Evolutionary conservation across 176 grass and related monocot species (phyloP), one percentile per base, ranked within the genome.

Genomic region (Eragrostis nindensis): DNA sequence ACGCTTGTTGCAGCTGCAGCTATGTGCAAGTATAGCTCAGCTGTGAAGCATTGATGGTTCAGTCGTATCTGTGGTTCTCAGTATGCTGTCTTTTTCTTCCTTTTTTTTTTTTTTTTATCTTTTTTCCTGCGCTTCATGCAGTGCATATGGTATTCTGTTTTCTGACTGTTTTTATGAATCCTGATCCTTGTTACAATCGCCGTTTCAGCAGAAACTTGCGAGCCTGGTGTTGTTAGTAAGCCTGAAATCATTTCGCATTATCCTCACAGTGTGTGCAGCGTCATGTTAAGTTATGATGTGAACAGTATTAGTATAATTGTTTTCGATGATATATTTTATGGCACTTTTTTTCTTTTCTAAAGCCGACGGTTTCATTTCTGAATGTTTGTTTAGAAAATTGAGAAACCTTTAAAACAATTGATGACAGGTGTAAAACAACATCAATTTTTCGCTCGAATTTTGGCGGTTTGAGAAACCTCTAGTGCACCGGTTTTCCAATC

Each of bases 41-140:
- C 27, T 82, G 66, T 78, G 66, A 70, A 25, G 25, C 55, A 82
- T 87, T 62, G 27, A 77, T 82, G 59, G 78, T 68, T 81, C 43
- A 76, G 43, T 57, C 30, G 47, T 72, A 70, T 71, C 76, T 80
- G 68, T 43, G 60, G 48, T 52, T 78, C 68, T 47, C 47, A 38
- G 26, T 54, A 29, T 63, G 13, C n/a, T 80, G 59, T 66, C 46
- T 49, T 77, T 21, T 36, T 38, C 21, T 77, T 7, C n/a, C n/a
- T n/a, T n/a, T n/a, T n/a, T n/a, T n/a, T n/a, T n/a, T n/a, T n/a
- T n/a, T n/a, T 12, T 2, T 14, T n/a, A 11, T 50, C 15, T 12
- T 72, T 52, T 39, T 78, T 11, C n/a, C 49, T n/a, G 21, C 8
- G 5, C 13, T 18, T 21, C 16, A 3, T 25, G 44, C 80, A 54